Evolutionary conservation across 768 basidiomycete genomes (phyloP).

Genomic region (Boletus huronensis): DNA sequence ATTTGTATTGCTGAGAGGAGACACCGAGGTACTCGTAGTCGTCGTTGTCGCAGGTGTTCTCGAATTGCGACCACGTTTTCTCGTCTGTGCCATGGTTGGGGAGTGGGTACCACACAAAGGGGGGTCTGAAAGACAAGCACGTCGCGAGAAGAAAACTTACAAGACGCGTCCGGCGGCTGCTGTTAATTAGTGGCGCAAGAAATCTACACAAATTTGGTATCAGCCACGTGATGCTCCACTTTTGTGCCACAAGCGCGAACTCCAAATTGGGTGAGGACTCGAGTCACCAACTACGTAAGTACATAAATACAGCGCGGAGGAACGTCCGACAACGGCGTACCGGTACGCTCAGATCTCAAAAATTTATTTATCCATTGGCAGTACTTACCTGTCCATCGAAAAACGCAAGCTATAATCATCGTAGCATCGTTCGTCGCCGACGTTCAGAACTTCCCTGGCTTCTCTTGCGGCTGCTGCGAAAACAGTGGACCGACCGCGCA

Average conservation of each 20-base stretch:
- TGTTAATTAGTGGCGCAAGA: slow-evolving; percentile 27
- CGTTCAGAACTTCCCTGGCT: neutral
- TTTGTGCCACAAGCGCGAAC: slow-evolving; percentile 30
- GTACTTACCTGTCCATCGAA: neutral
- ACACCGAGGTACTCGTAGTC: slow-evolving; percentile 40
- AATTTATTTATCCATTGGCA: neutral
- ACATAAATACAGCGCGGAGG: too few species aligned
- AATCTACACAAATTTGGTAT: neutral
- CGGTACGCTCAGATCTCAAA: neutral
- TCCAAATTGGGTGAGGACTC: neutral
- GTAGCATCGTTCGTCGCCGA: too few species aligned
- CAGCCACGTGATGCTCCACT: slow-evolving; percentile 22
- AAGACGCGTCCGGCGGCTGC: slow-evolving; percentile 16
- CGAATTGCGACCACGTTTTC: slow-evolving; percentile 13
- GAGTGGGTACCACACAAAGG: neutral
- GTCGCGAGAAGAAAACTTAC: slow-evolving; percentile 16
- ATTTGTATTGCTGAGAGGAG: slow-evolving; percentile 47
- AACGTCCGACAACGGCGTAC: neutral
- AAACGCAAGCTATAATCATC: neutral
- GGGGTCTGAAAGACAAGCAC: slow-evolving; percentile 7
- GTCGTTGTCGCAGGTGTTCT: slow-evolving; percentile 27
- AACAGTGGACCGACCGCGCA: too few species aligned
- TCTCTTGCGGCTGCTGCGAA: neutral
- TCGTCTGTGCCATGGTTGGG: slow-evolving; percentile 22
- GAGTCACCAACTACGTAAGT: too few species aligned